Evolutionary conservation across 352 stramenopile genomes (phyloP).

Genomic region (Albugo laibachii): DNA sequence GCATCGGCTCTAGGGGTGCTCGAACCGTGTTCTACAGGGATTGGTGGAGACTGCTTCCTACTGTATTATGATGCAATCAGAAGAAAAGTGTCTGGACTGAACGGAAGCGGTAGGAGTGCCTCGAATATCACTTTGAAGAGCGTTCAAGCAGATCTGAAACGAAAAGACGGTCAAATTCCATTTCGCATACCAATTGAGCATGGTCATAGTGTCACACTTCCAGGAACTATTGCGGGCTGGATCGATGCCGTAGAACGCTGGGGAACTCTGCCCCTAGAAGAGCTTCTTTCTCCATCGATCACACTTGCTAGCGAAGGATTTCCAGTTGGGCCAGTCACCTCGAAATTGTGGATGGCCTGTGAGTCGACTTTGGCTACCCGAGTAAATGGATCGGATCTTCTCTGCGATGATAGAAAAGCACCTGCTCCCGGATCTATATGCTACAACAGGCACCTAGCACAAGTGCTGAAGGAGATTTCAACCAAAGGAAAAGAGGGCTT

Average conservation of each 20-base stretch:
- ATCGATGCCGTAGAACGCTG: slow-evolving; percentile 76
- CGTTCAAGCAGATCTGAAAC: slow-evolving; percentile 18
- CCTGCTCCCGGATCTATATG: slow-evolving; percentile 65
- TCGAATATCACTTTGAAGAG: slow-evolving; percentile 58
- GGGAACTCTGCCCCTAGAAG: slow-evolving; percentile 55
- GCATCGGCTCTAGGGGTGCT: slow-evolving; percentile 36
- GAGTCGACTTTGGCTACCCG: slow-evolving; percentile 9
- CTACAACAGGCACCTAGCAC: slow-evolving; percentile 68
- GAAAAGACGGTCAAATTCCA: slow-evolving; percentile 9
- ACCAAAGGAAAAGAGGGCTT: slow-evolving; percentile 74
- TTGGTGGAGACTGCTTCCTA: slow-evolving; percentile 89
- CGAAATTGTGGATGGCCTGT: slow-evolving; percentile 58
- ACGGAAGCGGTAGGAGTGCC: slow-evolving; percentile 82
- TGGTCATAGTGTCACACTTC: slow-evolving; percentile 67
- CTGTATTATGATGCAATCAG: slow-evolving; percentile 84
- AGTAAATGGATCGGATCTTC: no score
- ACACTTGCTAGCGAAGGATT: slow-evolving; percentile 85
- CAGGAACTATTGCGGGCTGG: slow-evolving; percentile 85
- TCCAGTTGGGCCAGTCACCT: slow-evolving; percentile 80
- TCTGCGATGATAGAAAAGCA: slow-evolving; percentile 13
- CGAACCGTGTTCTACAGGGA: slow-evolving; percentile 59
- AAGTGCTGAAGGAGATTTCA: slow-evolving; percentile 72
- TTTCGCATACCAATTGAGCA: slow-evolving; percentile 26
- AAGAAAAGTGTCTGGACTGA: slow-evolving; percentile 75
- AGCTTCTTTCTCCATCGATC: slow-evolving; percentile 83